Evolutionary conservation across 306 rosid genomes (phyloP).

Genomic region (Gleditsia sinensis): DNA sequence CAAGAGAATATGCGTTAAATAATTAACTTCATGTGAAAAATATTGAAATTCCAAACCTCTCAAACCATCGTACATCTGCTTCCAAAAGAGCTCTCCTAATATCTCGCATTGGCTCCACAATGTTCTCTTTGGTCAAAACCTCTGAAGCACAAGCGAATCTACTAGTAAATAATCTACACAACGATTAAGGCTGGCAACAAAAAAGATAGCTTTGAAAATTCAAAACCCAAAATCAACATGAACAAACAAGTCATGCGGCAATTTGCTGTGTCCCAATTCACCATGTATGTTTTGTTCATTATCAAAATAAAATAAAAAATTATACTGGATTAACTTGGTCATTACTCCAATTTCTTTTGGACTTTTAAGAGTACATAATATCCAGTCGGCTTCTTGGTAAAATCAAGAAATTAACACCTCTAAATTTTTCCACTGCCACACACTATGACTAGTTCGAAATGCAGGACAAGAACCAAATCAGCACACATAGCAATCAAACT

Average conservation of each 20-base stretch:
- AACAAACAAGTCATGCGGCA: neutral
- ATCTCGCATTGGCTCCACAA: slow-evolving; percentile 97
- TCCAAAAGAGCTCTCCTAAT: slow-evolving; percentile 96
- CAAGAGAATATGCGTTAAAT: slow-evolving; percentile 34
- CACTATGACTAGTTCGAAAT: neutral
- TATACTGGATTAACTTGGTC: neutral
- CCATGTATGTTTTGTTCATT: neutral
- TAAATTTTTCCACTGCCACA: neutral
- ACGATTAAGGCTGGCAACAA: neutral
- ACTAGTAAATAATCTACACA: slow-evolving; percentile 7
- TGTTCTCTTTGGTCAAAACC: slow-evolving; percentile 93
- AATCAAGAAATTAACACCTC: neutral
- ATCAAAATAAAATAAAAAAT: neutral
- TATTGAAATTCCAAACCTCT: slow-evolving; percentile 19
- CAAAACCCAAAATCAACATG: neutral
- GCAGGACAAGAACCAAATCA: neutral
- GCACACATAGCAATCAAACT: neutral
- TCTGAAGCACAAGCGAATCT: slow-evolving; percentile 50
- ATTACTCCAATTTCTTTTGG: neutral
- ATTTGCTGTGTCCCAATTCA: neutral
- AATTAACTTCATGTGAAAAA: neutral
- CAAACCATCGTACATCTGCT: slow-evolving; percentile 77
- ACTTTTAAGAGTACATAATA: neutral
- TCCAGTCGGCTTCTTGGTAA: neutral
- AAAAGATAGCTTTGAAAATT: neutral